These are phyloP conservation scores for Ophiostoma sp. DNA, from an alignment of 2,329 filamentous ascomycete species.

Conservation along the genomic window DNA sequence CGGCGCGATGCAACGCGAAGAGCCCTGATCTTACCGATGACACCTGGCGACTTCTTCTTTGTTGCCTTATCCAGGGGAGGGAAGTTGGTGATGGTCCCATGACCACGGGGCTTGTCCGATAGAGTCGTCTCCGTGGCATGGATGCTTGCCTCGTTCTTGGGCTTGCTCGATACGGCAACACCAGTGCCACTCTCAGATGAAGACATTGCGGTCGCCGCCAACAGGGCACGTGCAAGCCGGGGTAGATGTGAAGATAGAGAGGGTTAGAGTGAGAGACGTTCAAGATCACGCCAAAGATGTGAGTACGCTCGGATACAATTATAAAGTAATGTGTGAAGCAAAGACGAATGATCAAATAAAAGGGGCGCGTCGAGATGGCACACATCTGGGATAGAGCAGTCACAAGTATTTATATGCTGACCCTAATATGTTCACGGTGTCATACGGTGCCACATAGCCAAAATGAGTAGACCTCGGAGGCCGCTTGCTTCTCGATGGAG, in stretches of 20 bases:
- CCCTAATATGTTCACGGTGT: background rate
- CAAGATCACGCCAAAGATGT: background rate
- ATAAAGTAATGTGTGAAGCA: background rate
- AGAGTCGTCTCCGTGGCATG: background rate
- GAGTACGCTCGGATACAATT: background rate
- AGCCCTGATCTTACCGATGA: background rate
- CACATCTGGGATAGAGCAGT: background rate
- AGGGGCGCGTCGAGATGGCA: background rate
- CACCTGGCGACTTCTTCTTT: background rate
- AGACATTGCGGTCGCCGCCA: background rate
- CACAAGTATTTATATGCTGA: background rate
- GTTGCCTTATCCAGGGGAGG: background rate
- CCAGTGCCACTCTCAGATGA: background rate
- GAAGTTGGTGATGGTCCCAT: background rate
- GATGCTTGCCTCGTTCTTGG: background rate
- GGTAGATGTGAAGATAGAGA: too few relatives aligned
- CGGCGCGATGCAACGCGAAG: background rate
- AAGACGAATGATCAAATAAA: background rate
- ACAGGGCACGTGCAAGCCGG: background rate
- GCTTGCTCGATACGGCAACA: background rate
- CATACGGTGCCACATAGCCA: background rate
- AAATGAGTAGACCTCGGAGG: background rate
- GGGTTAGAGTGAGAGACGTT: background rate
- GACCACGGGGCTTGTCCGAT: background rate
- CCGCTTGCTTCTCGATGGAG: background rate